Conservation (phyloP, 768 basidiomycete genomes). For the Boletus speciosus region DNA sequence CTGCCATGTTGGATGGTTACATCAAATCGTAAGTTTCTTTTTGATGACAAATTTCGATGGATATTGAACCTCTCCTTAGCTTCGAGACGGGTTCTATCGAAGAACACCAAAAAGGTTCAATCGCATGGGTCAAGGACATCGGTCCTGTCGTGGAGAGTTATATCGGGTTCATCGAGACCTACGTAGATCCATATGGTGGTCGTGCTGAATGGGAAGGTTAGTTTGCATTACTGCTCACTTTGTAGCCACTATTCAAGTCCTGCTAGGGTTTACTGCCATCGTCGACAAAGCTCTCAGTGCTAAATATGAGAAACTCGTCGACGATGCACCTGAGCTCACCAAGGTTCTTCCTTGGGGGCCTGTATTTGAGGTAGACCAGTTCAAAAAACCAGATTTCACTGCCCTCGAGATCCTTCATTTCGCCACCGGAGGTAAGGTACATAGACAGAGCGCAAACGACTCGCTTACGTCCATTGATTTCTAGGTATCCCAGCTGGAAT, state of each 20-base stretch:
- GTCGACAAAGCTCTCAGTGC: conserved; percentile 81
- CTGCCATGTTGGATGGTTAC: conserved; percentile 72
- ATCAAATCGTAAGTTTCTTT: conserved; percentile 59
- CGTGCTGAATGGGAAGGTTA: conserved; percentile 91
- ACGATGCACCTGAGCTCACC: conserved; percentile 73
- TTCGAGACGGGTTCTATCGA: conserved; percentile 78
- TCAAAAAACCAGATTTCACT: conserved; percentile 86
- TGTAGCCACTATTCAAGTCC: neutral
- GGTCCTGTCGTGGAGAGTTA: conserved; percentile 88
- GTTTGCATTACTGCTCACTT: neutral
- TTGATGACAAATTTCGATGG: neutral
- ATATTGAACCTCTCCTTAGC: conserved; percentile 22
- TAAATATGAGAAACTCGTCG: conserved; percentile 76
- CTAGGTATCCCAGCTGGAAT: conserved; percentile 83
- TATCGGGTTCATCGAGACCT: conserved; percentile 84
- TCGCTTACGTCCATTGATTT: neutral
- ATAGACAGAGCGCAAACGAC: neutral
- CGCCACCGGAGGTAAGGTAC: conserved; percentile 67
- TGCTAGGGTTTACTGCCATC: conserved; percentile 80
- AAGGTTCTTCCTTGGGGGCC: conserved; percentile 81
- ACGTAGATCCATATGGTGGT: conserved; percentile 87
- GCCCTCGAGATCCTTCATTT: conserved; percentile 81
- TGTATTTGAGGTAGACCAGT: conserved; percentile 63
- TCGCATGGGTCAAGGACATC: conserved; percentile 81
- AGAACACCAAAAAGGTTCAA: conserved; percentile 75